Evolutionary conservation across 2,329 filamentous ascomycete species (phyloP).

Genomic region (Fusarium nisikadoi): DNA sequence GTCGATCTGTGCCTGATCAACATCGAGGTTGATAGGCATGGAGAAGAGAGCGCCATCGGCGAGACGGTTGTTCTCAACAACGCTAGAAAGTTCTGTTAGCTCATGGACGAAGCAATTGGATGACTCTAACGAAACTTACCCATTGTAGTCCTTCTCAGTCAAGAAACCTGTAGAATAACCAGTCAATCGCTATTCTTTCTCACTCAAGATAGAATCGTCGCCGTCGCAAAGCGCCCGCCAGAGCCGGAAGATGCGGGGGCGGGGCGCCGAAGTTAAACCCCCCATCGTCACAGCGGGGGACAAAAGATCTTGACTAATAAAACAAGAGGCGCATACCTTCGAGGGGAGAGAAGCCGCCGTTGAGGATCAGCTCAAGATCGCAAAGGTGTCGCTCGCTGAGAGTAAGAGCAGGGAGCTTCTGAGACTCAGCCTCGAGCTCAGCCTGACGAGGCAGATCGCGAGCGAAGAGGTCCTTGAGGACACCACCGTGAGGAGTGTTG

Average conservation of each 20-base stretch:
- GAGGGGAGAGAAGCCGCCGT: conserved; percentile 95
- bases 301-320: not conserved
- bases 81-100: conserved; percentile 64
- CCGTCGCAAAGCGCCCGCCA: conserved; percentile 14
- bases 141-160: conserved; percentile 96
- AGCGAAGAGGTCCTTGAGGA: conserved; percentile 97
- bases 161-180: conserved; percentile 77
- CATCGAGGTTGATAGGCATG: conserved; percentile 96
- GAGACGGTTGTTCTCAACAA: conserved; percentile 89
- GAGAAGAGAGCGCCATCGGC: conserved; percentile 90
- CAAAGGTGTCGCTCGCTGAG: conserved; percentile 95
- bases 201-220: conserved; percentile 1
- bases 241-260: conserved; percentile 40
- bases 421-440: conserved; percentile 84
- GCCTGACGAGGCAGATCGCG: conserved; percentile 86
- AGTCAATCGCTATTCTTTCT: conserved; percentile 23
- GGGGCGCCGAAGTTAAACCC: conserved; percentile 27
- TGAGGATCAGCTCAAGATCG: conserved; percentile 96
- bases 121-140: conserved; percentile 63
- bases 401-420: conserved; percentile 83
- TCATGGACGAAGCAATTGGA: not conserved
- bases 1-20: conserved; percentile 79
- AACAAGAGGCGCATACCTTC: conserved; percentile 74
- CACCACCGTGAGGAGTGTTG: conserved; percentile 84
- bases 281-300: conserved; percentile 27